phyloP scores from a whole-genome alignment of 106 monocot genomes.

The Iris macrosiphon region DNA sequence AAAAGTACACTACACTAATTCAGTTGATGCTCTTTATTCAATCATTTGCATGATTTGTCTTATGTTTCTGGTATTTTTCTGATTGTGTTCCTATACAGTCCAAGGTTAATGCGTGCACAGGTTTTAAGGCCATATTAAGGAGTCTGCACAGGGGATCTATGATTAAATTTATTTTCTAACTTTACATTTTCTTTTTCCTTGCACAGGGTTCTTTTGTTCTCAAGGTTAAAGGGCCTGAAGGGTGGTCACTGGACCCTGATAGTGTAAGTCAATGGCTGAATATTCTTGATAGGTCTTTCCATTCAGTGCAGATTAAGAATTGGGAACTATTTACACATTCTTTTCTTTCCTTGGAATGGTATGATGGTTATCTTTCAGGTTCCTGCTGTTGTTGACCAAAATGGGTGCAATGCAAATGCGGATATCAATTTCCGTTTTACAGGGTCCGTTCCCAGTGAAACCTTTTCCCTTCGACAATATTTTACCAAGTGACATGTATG shows the following conservation, averaged over 20 bases:
- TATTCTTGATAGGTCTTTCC: background rate
- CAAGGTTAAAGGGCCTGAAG: conserved; percentile 82
- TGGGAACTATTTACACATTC: background rate
- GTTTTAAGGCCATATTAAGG: too few relatives aligned
- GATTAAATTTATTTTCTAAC: too few relatives aligned
- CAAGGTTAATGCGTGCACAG: too few relatives aligned
- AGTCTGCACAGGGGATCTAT: too few relatives aligned
- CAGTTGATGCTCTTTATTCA: too few relatives aligned
- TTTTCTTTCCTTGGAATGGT: background rate
- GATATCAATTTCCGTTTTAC: conserved; percentile 95
- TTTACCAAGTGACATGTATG: too few relatives aligned
- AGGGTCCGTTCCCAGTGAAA: conserved; percentile 40
- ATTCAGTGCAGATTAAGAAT: background rate
- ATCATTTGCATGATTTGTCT: too few relatives aligned
- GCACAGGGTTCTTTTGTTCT: conserved; percentile 84
- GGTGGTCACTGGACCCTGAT: conserved; percentile 91
- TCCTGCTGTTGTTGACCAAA: conserved; percentile 67
- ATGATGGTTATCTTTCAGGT: conserved; percentile 38
- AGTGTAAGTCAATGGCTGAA: conserved; percentile 41
- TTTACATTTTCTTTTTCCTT: too few relatives aligned
- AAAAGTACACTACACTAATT: too few relatives aligned
- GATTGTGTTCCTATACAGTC: too few relatives aligned
- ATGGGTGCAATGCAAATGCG: conserved; percentile 85
- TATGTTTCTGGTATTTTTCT: too few relatives aligned
- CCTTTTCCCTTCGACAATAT: conserved; percentile 6